Base-by-base conservation (phyloP, 306 rosid genomes). In the Styphnolobium japonicum region DNA sequence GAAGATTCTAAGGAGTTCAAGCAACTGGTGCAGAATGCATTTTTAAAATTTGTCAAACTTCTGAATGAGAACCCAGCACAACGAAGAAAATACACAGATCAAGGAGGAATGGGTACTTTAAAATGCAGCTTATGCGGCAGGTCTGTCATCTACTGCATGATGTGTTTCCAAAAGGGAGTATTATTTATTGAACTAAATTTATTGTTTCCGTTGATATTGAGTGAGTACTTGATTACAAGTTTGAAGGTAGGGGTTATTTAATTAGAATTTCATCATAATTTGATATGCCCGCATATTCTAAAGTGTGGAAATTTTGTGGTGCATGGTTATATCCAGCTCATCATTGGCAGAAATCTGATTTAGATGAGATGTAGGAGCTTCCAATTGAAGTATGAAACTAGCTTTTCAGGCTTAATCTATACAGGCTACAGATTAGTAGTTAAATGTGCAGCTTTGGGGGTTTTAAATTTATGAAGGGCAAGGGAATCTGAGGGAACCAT, bases 41-140 rank as follows among this genome's bases (percentile, higher is more conserved):
- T 86, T 55, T 21, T 79, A 7, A 83, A 83, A 84, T 83, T 79
- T 74, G 34, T 83, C 37, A 86, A 83, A 55, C 34, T 37, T 76
- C 73, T 86, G 83, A 34, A 61, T 42, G 87, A 71, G 65, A 75
- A 76, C 72, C 65, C 81, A 64, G 46, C 78, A 31, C 72, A 42
- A 25, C 71, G 63, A 49, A 72, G 71, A 45, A 77, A 65, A 63
- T 75, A 78, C 70, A 31, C 34, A 52, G 82, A 68, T 39, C 80
- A 70, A 62, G 67, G 67, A 46, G 55, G 49, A 40, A 7, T 56
- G 7, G 58, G 53, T 64, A 62, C 82, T 72, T 46, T 73, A n/a
- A 76, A 55, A 77, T 86, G 89, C 78, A 36, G 58, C 48, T 71
- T 76, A 36, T 86, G 89, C 31, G 80, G 83, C 87, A 86, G 89